A percentile compares a stretch with the other conserved stretches of the same genome.
These are phyloP conservation scores for Mortierella claussenii DNA, from an alignment of 192 early-diverging fungal species.

Conservation along the genomic window DNA sequence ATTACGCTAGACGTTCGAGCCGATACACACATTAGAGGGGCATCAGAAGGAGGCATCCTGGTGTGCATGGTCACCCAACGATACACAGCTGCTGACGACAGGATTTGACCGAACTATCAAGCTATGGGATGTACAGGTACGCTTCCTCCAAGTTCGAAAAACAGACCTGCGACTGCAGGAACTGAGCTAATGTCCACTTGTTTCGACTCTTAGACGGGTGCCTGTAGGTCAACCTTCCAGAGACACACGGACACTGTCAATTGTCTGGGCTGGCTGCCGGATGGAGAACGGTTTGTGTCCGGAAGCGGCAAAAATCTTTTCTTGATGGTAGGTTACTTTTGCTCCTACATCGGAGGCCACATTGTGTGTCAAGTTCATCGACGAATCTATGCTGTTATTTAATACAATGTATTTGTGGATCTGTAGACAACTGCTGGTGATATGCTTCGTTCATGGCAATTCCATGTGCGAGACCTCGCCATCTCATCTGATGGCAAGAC, in stretches of 20 bases:
- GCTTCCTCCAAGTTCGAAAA: neutral
- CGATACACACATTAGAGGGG: slow-evolving; percentile 64
- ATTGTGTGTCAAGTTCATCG: no score
- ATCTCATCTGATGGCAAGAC: slow-evolving; percentile 73
- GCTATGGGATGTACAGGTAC: slow-evolving; percentile 83
- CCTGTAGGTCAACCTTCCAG: slow-evolving; percentile 64
- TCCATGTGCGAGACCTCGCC: slow-evolving; percentile 62
- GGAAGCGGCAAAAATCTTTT: slow-evolving; percentile 84
- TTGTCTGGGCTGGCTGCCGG: slow-evolving; percentile 90
- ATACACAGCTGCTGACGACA: slow-evolving; percentile 76
- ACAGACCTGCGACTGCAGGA: no score
- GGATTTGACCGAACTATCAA: slow-evolving; percentile 84
- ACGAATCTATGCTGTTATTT: slow-evolving; percentile 25
- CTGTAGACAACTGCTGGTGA: slow-evolving; percentile 55
- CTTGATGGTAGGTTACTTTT: slow-evolving; percentile 69
- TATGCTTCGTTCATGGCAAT: slow-evolving; percentile 68
- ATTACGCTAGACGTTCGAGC: slow-evolving; percentile 63
- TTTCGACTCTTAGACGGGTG: slow-evolving; percentile 65
- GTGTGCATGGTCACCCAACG: slow-evolving; percentile 93
- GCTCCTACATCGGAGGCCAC: no score
- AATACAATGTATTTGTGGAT: neutral
- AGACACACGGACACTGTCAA: slow-evolving; percentile 83
- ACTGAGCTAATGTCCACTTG: no score
- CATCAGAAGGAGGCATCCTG: slow-evolving; percentile 82
- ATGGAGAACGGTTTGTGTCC: slow-evolving; percentile 84